Evolutionary conservation across 1,139 yeast genomes (phyloP).

Genomic region (Hemisphaericaspora subhashii): DNA sequence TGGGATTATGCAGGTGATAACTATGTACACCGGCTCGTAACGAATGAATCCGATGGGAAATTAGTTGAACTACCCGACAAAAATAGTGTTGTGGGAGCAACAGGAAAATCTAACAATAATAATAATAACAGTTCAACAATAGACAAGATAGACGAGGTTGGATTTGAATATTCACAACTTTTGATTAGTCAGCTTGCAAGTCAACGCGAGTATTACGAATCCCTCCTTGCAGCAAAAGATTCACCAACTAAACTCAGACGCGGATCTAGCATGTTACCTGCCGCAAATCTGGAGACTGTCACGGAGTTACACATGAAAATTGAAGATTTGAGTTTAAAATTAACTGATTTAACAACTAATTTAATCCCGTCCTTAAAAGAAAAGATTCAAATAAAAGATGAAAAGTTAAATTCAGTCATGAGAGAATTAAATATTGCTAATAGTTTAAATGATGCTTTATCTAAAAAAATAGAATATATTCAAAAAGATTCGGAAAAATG

Average conservation of each 20-base stretch:
- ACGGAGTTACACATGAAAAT: constrained; percentile 37
- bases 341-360: constrained; percentile 24
- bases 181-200: constrained; percentile 80
- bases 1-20: constrained; percentile 96
- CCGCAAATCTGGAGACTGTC: constrained; percentile 5
- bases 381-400: constrained; percentile 32
- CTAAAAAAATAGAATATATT: constrained; percentile 55
- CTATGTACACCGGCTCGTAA: constrained; percentile 83
- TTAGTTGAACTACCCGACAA: constrained; percentile 66
- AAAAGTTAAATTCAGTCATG: constrained; percentile 29
- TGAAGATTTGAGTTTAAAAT: constrained; percentile 27
- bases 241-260: constrained; percentile 24
- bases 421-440: constrained; percentile 35
- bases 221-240: constrained; percentile 47
- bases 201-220: constrained; percentile 85
- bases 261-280: constrained; percentile 16
- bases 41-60: constrained; percentile 85
- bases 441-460: constrained; percentile 55
- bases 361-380: constrained; percentile 35
- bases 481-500: constrained; percentile 36
- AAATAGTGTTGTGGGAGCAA: constrained; percentile 10
- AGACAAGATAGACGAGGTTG: constrained; percentile 53
- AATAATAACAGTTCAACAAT: constrained; percentile 1
- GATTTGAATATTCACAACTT: constrained; percentile 77
- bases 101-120: constrained; percentile 12